phyloP scores from a whole-genome alignment of 345 rosid species.

The Camelina sativa region DNA sequence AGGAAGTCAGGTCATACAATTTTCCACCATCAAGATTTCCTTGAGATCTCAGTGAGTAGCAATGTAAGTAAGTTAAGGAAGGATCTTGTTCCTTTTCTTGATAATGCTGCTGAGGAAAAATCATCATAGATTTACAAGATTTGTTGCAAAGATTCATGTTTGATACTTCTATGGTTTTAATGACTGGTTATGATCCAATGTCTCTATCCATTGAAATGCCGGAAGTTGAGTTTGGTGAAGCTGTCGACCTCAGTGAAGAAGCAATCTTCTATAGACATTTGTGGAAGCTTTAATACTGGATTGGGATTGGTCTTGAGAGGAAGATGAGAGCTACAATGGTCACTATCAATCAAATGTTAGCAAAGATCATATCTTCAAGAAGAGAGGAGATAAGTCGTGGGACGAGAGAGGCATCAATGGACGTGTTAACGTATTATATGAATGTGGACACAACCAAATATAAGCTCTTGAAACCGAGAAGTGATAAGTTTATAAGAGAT shows the following conservation, averaged over 20 bases:
- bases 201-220: conserved; percentile 11
- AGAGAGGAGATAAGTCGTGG: neutral
- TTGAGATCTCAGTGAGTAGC: conserved; percentile 5
- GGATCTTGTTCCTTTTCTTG: conserved; percentile 19
- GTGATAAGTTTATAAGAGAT: conserved; percentile 49
- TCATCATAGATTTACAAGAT: conserved; percentile 40
- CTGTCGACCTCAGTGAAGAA: conserved; percentile 3
- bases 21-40: conserved; percentile 21
- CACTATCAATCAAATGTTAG: conserved; percentile 1
- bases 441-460: conserved; percentile 23
- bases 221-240: conserved; percentile 9
- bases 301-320: conserved; percentile 13
- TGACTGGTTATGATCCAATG: conserved; percentile 27
- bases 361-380: conserved; percentile 5
- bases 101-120: conserved; percentile 9
- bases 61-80: conserved; percentile 28
- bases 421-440: conserved; percentile 15
- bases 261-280: conserved; percentile 14
- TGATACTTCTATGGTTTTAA: conserved; percentile 32
- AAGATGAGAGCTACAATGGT: conserved; percentile 22
- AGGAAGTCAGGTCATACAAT: conserved; percentile 20
- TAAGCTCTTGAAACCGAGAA: conserved; percentile 12
- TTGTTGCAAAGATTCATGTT: conserved; percentile 43
- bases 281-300: conserved; percentile 24
- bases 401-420: neutral